Evolutionary conservation across 495 filamentous ascomycete genomes (phyloP).

Genomic region (Pyronema omphalodes): DNA sequence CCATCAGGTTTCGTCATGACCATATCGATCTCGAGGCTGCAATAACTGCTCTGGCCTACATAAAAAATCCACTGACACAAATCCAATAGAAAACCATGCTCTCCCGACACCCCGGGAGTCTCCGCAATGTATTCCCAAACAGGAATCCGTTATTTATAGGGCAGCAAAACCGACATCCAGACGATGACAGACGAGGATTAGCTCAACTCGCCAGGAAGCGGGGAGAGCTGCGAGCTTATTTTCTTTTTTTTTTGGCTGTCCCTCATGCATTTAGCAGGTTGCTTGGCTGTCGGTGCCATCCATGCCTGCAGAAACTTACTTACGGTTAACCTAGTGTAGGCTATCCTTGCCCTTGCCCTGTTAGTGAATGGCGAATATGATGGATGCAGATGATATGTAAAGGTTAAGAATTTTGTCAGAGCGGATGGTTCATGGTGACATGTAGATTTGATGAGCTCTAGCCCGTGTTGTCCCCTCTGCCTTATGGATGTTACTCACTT

Average conservation of each 20-base stretch:
- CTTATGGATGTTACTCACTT: too few species aligned
- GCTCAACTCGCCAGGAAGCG: neutral
- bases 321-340: too few species aligned
- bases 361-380: neutral
- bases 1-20: neutral
- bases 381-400: too few species aligned
- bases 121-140: neutral
- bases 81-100: neutral
- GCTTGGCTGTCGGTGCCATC: slow-evolving; percentile 1
- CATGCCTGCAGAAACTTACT: neutral
- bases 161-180: neutral
- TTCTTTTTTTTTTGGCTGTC: neutral
- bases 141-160: neutral
- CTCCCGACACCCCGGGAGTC: neutral
- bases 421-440: too few species aligned
- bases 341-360: neutral
- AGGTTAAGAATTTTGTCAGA: too few species aligned
- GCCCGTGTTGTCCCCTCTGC: too few species aligned
- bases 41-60: neutral
- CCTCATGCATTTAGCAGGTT: neutral
- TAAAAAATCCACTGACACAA: neutral
- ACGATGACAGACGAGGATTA: neutral
- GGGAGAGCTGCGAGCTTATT: neutral
- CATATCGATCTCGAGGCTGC: neutral
- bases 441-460: too few species aligned